phyloP scores from a whole-genome alignment of 2,329 filamentous ascomycete species.

The Trichophyton rubrum region DNA sequence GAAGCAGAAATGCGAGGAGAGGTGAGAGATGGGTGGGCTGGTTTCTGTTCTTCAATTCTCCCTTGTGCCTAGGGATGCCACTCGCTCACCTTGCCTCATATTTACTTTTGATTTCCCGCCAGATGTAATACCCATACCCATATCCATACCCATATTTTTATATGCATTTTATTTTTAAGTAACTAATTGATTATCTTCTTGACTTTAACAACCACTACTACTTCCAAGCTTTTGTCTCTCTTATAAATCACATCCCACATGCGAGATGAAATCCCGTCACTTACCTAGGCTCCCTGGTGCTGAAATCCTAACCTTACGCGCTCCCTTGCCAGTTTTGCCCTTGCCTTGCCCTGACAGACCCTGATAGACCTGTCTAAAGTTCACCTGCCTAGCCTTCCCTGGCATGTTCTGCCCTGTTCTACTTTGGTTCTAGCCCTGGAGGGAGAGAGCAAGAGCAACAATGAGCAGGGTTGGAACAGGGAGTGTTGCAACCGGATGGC shows the following conservation, averaged over 20 bases:
- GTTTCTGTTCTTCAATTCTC: not conserved
- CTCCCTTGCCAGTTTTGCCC: not conserved
- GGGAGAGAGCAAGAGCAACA: not conserved
- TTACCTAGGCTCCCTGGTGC: not conserved
- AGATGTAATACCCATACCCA: slow-evolving; percentile 4
- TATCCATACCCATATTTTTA: not conserved
- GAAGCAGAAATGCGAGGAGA: not conserved
- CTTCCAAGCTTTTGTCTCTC: not conserved
- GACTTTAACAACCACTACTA: not conserved
- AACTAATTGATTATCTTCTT: not conserved
- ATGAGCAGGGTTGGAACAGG: not conserved
- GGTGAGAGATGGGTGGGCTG: not conserved
- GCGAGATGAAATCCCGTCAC: not conserved
- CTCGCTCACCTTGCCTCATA: not conserved
- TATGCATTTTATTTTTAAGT: not conserved
- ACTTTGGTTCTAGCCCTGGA: not conserved
- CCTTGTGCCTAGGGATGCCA: not conserved
- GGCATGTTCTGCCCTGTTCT: too few relatives aligned
- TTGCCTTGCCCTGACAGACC: not conserved
- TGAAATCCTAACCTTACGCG: not conserved
- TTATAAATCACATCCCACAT: not conserved
- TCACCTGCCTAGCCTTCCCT: not conserved
- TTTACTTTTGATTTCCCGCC: not conserved
- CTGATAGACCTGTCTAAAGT: not conserved
- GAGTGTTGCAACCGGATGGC: not conserved